phyloP scores from a whole-genome alignment of 2,329 filamentous ascomycete genomes.

The Phaeosphaeriaceae sp. region DNA sequence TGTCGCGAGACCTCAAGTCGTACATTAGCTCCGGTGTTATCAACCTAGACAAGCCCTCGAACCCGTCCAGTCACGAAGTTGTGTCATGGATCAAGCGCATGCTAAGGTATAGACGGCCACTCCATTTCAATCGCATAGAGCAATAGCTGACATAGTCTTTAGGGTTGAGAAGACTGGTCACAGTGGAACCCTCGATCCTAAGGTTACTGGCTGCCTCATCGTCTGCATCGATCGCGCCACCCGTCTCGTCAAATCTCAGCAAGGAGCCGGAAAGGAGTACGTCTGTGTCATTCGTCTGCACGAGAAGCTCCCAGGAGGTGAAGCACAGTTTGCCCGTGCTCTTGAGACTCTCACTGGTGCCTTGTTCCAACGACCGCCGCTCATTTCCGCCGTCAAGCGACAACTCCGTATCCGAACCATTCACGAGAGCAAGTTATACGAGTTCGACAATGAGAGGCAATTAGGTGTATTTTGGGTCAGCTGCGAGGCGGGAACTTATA shows the following conservation, averaged over 20 bases:
- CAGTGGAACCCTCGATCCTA: conserved; percentile 96
- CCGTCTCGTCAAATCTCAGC: conserved; percentile 96
- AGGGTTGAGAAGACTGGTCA: conserved; percentile 96
- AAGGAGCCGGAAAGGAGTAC: conserved; percentile 99
- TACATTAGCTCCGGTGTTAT: conserved; percentile 98
- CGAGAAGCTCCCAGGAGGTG: conserved; percentile 91
- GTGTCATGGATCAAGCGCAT: conserved; percentile 99
- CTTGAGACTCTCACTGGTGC: conserved; percentile 96
- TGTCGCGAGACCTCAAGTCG: conserved; percentile 93
- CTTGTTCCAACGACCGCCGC: conserved; percentile 92
- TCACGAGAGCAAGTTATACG: conserved; percentile 90
- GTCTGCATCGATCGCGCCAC: conserved; percentile 97
- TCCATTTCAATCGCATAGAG: not conserved
- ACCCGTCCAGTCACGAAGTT: conserved; percentile 97
- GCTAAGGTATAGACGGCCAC: conserved; percentile 66
- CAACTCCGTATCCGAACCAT: conserved; percentile 98
- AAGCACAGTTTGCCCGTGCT: conserved; percentile 89
- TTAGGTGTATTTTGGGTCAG: conserved; percentile 99
- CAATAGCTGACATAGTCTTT: conserved; percentile 18
- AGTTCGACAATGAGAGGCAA: conserved; percentile 98
- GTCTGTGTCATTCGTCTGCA: conserved; percentile 94
- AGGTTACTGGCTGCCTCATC: conserved; percentile 95
- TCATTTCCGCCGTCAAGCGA: conserved; percentile 98
- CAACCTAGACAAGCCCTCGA: conserved; percentile 97
- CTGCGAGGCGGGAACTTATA: conserved; percentile 98